Percentiles rank a stretch among this genome's conserved stretches.
Evolutionary conservation across 805 yeast genomes (phyloP).

Genomic region (Lipomyces spencermartinsiae): DNA sequence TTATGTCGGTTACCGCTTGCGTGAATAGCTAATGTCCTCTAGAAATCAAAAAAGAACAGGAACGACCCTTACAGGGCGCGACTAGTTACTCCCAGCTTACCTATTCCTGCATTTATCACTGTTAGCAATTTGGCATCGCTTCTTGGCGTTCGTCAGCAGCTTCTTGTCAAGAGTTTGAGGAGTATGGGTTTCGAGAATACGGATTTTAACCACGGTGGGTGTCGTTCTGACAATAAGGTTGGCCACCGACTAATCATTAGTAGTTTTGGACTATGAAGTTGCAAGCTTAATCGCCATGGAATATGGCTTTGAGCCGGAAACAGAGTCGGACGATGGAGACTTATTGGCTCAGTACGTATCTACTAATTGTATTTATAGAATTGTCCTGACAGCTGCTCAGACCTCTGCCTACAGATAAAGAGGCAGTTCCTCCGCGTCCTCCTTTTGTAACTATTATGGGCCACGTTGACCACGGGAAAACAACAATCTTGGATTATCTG

Average conservation of each 20-base stretch:
- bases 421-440: constrained; percentile 68
- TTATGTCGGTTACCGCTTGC: background rate
- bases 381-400: background rate
- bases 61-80: background rate
- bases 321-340: constrained; percentile 53
- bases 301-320: constrained; percentile 67
- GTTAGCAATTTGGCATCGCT: constrained; percentile 80
- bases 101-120: constrained; percentile 55
- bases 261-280: constrained; percentile 78
- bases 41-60: background rate
- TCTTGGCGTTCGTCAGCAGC: constrained; percentile 64
- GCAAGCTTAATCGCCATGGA: constrained; percentile 89
- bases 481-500: constrained; percentile 86
- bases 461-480: constrained; percentile 98
- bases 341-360: constrained; percentile 14
- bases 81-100: background rate
- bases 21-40: background rate
- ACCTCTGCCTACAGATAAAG: constrained; percentile 53
- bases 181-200: constrained; percentile 70
- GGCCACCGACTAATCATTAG: no score
- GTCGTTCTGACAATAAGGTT: constrained; percentile 40
- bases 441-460: constrained; percentile 99
- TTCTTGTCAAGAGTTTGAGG: constrained; percentile 61
- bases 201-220: constrained; percentile 66
- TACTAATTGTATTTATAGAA: background rate